phyloP scores from a whole-genome alignment of 2,329 filamentous ascomycete genomes.

The Mycosphaerella sp. region DNA sequence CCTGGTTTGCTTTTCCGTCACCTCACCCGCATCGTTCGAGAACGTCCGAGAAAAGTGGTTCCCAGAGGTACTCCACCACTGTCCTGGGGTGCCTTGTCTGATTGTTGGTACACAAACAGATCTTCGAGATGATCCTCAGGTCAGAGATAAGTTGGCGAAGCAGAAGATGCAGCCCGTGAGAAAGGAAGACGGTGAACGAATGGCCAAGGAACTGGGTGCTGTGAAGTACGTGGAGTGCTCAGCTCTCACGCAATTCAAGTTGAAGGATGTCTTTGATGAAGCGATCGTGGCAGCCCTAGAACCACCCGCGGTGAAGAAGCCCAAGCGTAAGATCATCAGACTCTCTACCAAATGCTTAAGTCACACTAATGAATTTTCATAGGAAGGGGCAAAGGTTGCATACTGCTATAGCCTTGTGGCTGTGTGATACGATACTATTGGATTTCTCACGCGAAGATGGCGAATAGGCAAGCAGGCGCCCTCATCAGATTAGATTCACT shows the following conservation, averaged over 20 bases:
- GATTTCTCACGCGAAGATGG: constrained; percentile 1
- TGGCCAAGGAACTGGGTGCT: constrained; percentile 95
- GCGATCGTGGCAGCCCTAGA: constrained; percentile 94
- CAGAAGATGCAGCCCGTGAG: constrained; percentile 93
- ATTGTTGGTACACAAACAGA: constrained; percentile 98
- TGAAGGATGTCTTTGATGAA: constrained; percentile 99
- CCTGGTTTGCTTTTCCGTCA: constrained; percentile 97
- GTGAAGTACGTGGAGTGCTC: constrained; percentile 99
- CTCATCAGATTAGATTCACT: constrained; percentile 16
- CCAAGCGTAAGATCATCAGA: constrained; percentile 27
- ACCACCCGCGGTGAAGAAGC: constrained; percentile 74
- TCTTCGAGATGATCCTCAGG: constrained; percentile 79
- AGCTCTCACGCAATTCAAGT: constrained; percentile 93
- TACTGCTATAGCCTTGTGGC: constrained; percentile 27
- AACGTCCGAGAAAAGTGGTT: constrained; percentile 99
- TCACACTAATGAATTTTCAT: not conserved
- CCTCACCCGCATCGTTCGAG: constrained; percentile 94
- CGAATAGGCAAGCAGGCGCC: constrained; percentile 8
- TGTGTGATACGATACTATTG: constrained; percentile 1
- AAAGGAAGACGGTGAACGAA: constrained; percentile 87
- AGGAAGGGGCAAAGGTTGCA: constrained; percentile 33
- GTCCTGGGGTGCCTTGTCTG: constrained; percentile 92
- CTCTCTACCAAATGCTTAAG: too few relatives aligned
- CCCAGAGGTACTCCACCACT: constrained; percentile 97
- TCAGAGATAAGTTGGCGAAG: constrained; percentile 85